Percentiles rank a stretch among this genome's conserved stretches.
phyloP scores from a whole-genome alignment of 768 basidiomycete genomes.

The Strobilomyces echinocephalus region DNA sequence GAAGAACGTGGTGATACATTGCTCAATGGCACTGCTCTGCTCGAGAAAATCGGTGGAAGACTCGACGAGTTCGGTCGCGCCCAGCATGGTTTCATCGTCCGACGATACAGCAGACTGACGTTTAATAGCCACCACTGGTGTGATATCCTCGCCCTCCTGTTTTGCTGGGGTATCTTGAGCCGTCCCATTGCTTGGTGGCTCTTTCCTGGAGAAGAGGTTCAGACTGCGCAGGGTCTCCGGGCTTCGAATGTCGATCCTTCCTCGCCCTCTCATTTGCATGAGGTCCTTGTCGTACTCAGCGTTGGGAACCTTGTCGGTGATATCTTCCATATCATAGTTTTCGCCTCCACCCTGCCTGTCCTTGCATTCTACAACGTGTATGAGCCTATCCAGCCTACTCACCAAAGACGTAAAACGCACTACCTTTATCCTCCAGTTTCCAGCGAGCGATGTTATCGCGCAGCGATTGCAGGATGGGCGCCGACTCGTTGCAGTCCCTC shows the following conservation, averaged over 20 bases:
- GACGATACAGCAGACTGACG: no score
- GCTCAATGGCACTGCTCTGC: constrained; percentile 44
- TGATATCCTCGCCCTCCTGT: no score
- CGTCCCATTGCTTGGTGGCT: no score
- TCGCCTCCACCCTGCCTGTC: not conserved
- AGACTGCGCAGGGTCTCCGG: no score
- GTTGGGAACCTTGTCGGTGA: no score
- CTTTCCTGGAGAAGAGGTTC: no score
- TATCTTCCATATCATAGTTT: no score
- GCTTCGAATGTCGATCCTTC: no score
- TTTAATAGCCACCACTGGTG: no score
- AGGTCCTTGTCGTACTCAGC: no score
- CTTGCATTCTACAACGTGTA: not conserved
- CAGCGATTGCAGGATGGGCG: not conserved
- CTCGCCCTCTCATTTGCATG: no score
- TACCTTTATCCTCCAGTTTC: not conserved
- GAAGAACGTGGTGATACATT: constrained; percentile 66
- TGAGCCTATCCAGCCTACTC: not conserved
- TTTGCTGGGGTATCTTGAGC: no score
- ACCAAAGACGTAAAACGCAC: not conserved
- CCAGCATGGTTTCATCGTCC: constrained; percentile 45
- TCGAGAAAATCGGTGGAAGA: constrained; percentile 39
- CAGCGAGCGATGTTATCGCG: not conserved
- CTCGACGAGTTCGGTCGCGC: constrained; percentile 9
- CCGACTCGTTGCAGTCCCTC: not conserved